phyloP scores from a whole-genome alignment of 495 filamentous ascomycete species.

The Parathielavia appendiculata region DNA sequence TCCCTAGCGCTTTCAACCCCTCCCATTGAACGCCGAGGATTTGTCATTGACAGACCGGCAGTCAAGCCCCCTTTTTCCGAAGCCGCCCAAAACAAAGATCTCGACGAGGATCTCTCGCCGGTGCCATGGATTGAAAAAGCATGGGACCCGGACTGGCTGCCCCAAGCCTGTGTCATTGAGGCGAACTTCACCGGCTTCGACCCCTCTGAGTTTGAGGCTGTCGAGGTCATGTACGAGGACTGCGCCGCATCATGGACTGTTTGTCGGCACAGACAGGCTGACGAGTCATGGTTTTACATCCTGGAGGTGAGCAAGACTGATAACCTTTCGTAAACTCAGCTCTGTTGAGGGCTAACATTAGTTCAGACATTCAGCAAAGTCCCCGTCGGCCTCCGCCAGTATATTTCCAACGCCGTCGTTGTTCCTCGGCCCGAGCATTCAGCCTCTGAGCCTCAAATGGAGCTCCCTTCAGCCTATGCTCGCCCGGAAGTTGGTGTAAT shows the following conservation, averaged over 20 bases:
- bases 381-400: conserved; percentile 26
- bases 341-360: background rate
- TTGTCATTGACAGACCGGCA: conserved; percentile 14
- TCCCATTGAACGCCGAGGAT: too few relatives aligned
- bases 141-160: conserved; percentile 18
- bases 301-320: conserved; percentile 15
- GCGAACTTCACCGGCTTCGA: conserved; percentile 14
- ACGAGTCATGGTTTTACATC: conserved; percentile 12
- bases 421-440: background rate
- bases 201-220: conserved; percentile 15
- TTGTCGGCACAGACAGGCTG: conserved; percentile 21
- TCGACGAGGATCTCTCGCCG: conserved; percentile 7
- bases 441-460: background rate
- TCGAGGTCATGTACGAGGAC: conserved; percentile 21
- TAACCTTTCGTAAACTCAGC: background rate
- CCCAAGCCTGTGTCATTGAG: conserved; percentile 17
- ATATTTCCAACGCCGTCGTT: conserved; percentile 20
- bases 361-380: conserved; percentile 19
- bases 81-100: conserved; percentile 10
- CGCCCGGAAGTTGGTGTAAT: conserved; percentile 13
- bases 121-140: background rate
- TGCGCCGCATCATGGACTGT: conserved; percentile 23
- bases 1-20: too few relatives aligned
- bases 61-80: conserved; percentile 21
- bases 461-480: conserved; percentile 18